A percentile compares a stretch with the other conserved stretches of the same genome.
phyloP scores from a whole-genome alignment of 768 basidiomycete genomes.

The Calvatia gigantea region DNA sequence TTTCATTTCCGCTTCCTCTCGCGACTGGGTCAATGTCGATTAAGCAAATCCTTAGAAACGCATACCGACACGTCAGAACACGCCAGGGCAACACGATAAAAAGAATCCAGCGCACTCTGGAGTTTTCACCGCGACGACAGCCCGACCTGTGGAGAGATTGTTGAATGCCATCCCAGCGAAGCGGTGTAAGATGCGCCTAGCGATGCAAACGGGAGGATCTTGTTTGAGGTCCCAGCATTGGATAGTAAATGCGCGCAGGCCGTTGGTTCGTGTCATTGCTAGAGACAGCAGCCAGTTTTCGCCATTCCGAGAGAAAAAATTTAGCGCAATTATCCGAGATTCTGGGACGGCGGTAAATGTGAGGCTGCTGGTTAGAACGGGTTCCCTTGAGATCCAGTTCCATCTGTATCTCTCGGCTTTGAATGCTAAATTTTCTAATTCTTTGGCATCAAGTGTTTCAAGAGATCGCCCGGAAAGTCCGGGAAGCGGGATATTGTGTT shows the following conservation, averaged over 20 bases:
- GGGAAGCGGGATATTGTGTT: conserved; percentile 45
- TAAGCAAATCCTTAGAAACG: conserved; percentile 7
- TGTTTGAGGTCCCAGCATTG: conserved; percentile 56
- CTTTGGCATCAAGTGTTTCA: conserved; percentile 31
- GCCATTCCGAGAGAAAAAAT: conserved; percentile 42
- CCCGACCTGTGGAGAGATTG: conserved; percentile 26
- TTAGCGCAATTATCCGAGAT: conserved; percentile 39
- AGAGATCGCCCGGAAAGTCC: conserved; percentile 27
- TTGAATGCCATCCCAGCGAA: conserved; percentile 48
- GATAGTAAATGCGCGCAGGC: conserved; percentile 29
- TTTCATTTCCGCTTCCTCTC: not conserved
- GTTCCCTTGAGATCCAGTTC: conserved; percentile 47
- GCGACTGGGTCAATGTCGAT: conserved; percentile 3
- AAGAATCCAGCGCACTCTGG: conserved; percentile 29
- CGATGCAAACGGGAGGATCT: conserved; percentile 36
- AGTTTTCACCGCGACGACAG: conserved; percentile 39
- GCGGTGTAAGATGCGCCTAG: conserved; percentile 30
- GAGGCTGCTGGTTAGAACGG: conserved; percentile 22
- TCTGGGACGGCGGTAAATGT: conserved; percentile 13
- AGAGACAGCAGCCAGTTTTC: conserved; percentile 47
- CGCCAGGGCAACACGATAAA: not conserved
- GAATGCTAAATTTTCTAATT: conserved; percentile 41
- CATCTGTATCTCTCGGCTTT: conserved; percentile 39
- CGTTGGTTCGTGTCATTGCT: conserved; percentile 20
- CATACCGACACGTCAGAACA: conserved; percentile 4